phyloP scores from a whole-genome alignment of 2,329 filamentous ascomycete species.

The Alternaria burnsii region DNA sequence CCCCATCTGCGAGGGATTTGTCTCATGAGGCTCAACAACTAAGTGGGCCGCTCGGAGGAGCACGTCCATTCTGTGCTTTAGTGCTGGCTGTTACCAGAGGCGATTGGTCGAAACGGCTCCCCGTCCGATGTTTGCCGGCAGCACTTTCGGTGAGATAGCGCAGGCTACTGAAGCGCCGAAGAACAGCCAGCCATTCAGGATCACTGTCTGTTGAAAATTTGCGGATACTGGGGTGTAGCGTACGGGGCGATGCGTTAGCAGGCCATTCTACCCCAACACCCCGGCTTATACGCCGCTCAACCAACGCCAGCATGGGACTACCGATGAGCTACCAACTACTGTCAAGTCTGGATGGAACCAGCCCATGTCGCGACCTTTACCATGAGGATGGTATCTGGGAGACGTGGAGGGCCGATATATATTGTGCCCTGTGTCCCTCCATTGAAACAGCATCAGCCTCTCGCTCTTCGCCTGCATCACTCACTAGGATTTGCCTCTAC shows the following conservation, averaged over 20 bases:
- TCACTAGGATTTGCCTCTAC: conserved; percentile 19
- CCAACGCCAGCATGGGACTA: conserved; percentile 26
- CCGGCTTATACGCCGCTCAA: conserved; percentile 23
- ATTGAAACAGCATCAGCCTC: conserved; percentile 27
- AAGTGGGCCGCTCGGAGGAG: conserved; percentile 26
- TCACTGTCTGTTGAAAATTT: conserved; percentile 18
- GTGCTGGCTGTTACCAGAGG: background rate
- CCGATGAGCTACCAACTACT: conserved; percentile 21
- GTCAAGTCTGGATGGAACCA: conserved; percentile 36
- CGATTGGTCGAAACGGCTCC: conserved; percentile 24
- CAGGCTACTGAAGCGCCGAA: conserved; percentile 15
- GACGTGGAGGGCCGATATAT: conserved; percentile 25
- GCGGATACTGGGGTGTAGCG: conserved; percentile 27
- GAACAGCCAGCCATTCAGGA: conserved; percentile 26
- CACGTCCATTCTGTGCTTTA: conserved; percentile 8
- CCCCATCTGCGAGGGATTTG: conserved; percentile 19
- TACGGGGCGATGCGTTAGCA: conserved; percentile 28
- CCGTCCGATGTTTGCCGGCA: conserved; percentile 22
- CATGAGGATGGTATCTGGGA: conserved; percentile 15
- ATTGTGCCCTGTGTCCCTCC: conserved; percentile 22
- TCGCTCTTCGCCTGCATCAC: conserved; percentile 25
- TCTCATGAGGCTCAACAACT: conserved; percentile 40
- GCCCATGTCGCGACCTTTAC: conserved; percentile 24
- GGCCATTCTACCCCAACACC: conserved; percentile 15
- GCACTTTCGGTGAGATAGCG: conserved; percentile 27